Evolutionary conservation across 2,329 filamentous ascomycete genomes (phyloP), one percentile per base, ranked within the genome.

Genomic region (Tolypocladium amazonense): DNA sequence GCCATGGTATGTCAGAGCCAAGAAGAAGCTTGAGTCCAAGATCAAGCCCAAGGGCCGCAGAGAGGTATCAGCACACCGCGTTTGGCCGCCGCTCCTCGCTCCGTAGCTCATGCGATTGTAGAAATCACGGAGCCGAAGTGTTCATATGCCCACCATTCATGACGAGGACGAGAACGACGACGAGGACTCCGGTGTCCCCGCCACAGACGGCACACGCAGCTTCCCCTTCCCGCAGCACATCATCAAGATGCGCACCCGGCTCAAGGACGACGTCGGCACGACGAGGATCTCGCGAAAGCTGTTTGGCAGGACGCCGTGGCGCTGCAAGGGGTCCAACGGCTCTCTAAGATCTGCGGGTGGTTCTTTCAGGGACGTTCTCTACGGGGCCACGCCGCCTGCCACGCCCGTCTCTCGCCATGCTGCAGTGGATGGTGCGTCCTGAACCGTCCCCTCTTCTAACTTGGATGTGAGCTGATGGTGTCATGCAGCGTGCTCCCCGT

Each of bases 241-340:
- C 27, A 61, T 58, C 25, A 71, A 67, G 50, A 61, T 61, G 7
- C 62, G 64, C 12, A 64, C 69, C 0, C 69, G 70, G 64, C 62
- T 71, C n/a, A 75, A 71, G 39, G 68, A 73, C 2, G 74, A 74
- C 12, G 56, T 61, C 12, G 63, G 59, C 12, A 70, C 63, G 30
- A 59, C 62, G 4, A 72, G 66, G 5, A 60, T 68, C 3, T 70
- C 71, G 5, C 69, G 69, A 25, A 78, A 71, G 56, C 64, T 78
- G 9, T 79, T 80, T 57, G 70, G 73, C 6, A 76, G 68, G 47
- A 70, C 72, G 12, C 73, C 74, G 2, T 78, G 76, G 75, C 68
- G 70, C 50, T 72, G 73, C 4, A 77, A 75, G 60, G 64, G 69
- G 23, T 78, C 76, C 0, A 66, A 58, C 9, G 71, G 71, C 4